phyloP scores from a whole-genome alignment of 352 stramenopile genomes.

The Pythium rishiriense region DNA sequence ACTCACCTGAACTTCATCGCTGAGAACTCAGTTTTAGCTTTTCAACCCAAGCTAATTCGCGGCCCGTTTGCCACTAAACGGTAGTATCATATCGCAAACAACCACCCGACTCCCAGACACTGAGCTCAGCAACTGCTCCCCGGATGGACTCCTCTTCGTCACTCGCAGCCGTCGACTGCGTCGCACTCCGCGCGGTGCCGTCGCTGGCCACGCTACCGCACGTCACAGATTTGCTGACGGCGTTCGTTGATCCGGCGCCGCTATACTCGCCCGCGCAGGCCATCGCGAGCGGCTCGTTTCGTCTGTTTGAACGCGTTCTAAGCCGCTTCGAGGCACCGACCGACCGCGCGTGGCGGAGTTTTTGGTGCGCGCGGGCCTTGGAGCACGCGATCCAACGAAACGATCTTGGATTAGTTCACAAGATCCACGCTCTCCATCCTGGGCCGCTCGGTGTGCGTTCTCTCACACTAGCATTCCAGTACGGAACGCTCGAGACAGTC shows the following conservation, averaged over 20 bases:
- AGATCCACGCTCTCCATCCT: conserved; percentile 6
- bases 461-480: not conserved
- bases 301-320: not conserved
- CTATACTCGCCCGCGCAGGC: not conserved
- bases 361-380: not conserved
- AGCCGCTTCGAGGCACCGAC: not conserved
- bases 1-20: no score
- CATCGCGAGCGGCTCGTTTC: not conserved
- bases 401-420: conserved; percentile 1
- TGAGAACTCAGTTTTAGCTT: no score
- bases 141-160: no score
- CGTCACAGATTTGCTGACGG: not conserved
- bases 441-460: conserved; percentile 1
- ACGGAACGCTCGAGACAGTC: conserved; percentile 3
- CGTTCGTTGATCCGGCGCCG: not conserved
- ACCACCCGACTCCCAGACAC: no score
- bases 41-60: no score
- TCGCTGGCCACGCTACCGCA: no score
- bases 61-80: no score
- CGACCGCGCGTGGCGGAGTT: not conserved
- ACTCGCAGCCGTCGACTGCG: no score
- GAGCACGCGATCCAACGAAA: conserved; percentile 1
- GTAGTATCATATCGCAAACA: no score
- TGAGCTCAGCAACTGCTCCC: no score
- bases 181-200: no score